Percentiles rank a stretch among this genome's conserved stretches.
phyloP scores from a whole-genome alignment of 257 asterid species.

The Solanum ossicruentum region DNA sequence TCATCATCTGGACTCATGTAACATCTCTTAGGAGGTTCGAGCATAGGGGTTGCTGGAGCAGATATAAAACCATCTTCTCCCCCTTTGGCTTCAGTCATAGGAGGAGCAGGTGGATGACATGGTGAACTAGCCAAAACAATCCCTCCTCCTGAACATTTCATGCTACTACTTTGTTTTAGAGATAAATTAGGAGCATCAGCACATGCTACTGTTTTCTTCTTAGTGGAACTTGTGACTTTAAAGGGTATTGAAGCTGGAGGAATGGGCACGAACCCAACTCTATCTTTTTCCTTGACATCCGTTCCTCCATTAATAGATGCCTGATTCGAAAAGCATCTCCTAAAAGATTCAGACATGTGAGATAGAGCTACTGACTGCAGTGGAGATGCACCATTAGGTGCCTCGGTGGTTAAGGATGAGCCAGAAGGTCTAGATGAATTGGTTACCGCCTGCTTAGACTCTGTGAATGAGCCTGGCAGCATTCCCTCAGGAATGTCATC shows the following conservation, averaged over 20 bases:
- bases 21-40: constrained; percentile 48
- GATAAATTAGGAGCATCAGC: background rate
- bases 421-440: background rate
- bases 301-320: constrained; percentile 3
- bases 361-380: constrained; percentile 16
- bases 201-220: background rate
- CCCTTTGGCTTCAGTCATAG: constrained; percentile 21
- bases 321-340: constrained; percentile 28
- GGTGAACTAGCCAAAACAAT: background rate
- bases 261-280: background rate
- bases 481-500: constrained; percentile 72
- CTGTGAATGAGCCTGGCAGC: constrained; percentile 54
- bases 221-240: background rate
- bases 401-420: background rate
- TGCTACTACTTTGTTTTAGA: background rate
- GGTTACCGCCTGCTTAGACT: constrained; percentile 3
- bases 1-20: constrained; percentile 57
- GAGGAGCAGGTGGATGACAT: background rate
- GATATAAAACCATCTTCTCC: constrained; percentile 34
- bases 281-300: constrained; percentile 5
- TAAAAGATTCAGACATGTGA: constrained; percentile 45
- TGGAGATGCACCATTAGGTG: background rate
- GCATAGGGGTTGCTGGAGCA: constrained; percentile 60
- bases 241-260: background rate
- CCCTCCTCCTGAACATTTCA: background rate